Percentiles rank a stretch among this genome's conserved stretches.
Conservation (phyloP, 1,284 basidiomycete genomes). For the Sphaerobolus stellatus region DNA sequence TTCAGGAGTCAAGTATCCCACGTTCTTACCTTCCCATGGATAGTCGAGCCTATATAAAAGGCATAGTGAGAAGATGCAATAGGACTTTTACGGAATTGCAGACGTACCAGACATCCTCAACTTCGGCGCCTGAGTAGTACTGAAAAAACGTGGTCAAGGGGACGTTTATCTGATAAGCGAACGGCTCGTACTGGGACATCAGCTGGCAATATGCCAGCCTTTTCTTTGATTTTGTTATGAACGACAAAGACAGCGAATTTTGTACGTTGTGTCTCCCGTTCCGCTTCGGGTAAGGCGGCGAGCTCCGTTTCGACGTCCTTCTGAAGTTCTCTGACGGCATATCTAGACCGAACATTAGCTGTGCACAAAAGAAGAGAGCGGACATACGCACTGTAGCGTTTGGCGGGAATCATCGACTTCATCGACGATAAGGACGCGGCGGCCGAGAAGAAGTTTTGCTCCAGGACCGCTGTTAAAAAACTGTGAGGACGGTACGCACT, state of each 20-base stretch:
- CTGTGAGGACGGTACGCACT: slow-evolving; percentile 8
- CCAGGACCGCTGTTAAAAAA: slow-evolving; percentile 54
- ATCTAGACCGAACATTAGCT: slow-evolving; percentile 46
- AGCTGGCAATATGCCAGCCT: slow-evolving; percentile 69
- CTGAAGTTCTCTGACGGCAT: slow-evolving; percentile 83
- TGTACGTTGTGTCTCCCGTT: slow-evolving; percentile 73
- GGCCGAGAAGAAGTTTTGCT: slow-evolving; percentile 72
- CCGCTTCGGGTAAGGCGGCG: slow-evolving; percentile 57
- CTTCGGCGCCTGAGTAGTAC: slow-evolving; percentile 64
- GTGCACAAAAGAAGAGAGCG: slow-evolving; percentile 8
- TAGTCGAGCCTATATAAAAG: slow-evolving; percentile 67
- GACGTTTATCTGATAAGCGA: slow-evolving; percentile 8
- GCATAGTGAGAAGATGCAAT: slow-evolving; percentile 2
- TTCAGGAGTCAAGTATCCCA: slow-evolving; percentile 37
- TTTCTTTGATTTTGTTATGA: slow-evolving; percentile 90
- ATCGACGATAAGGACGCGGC: slow-evolving; percentile 83
- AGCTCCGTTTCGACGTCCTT: slow-evolving; percentile 84
- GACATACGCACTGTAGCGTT: slow-evolving; percentile 67
- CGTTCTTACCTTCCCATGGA: slow-evolving; percentile 72
- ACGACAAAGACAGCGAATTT: slow-evolving; percentile 91
- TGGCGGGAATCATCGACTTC: slow-evolving; percentile 94
- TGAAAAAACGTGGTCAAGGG: not conserved
- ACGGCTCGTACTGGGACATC: slow-evolving; percentile 55
- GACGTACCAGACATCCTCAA: slow-evolving; percentile 61
- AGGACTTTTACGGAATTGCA: slow-evolving; percentile 17